Evolutionary conservation across 768 basidiomycete genomes (phyloP), one percentile per base, ranked within the genome.

Genomic region (Roridomyces roridus): DNA sequence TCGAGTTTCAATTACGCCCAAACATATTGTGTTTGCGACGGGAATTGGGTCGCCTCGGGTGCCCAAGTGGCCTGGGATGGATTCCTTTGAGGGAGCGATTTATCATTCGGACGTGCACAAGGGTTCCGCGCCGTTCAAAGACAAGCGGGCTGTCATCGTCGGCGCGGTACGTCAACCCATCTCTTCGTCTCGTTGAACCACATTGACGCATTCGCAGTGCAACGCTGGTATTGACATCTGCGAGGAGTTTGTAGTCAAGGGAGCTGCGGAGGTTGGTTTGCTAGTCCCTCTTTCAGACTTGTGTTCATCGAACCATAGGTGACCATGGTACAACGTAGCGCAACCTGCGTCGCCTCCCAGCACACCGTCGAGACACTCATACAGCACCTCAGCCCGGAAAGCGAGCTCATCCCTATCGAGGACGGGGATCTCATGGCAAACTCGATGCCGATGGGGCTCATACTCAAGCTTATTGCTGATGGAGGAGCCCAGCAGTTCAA

Each of bases 381-480:
- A 55, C 44, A 31, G 43, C 14, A n/a, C 18, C 14, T 31, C 7
- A 6, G 14, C 29, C 29, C 29, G 29, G 29, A 31, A 14, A 15
- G 37, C 12, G 28, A 37, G 24, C 20, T 6, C 3, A n/a, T 23
- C 12, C 8, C 53, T 5, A 35, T 37, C 0, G 62, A 60, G 14
- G 60, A 55, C 41, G 34, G 21, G 6, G 66, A 67, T 28, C 62
- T 67, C 10, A 11, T 47, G 31, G 40, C 21, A 10, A 31, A 55
- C 21, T 57, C 59, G 18, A 61, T 47, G 42, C 72, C 72, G n/a
- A 28, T 57, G 5, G 59, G 61, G 3, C 51, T 69, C 3, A 8
- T 15, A 15, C 31, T 34, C 31, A 34, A 34, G 7, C 31, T n/a
- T n/a, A n/a, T 34, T 34, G 31, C 31, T 10, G 7, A 10, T 8